A percentile compares a stretch with the other conserved stretches of the same genome.
Evolutionary conservation across 2,329 filamentous ascomycete genomes (phyloP).

Genomic region (Trichoderma asperellum): DNA sequence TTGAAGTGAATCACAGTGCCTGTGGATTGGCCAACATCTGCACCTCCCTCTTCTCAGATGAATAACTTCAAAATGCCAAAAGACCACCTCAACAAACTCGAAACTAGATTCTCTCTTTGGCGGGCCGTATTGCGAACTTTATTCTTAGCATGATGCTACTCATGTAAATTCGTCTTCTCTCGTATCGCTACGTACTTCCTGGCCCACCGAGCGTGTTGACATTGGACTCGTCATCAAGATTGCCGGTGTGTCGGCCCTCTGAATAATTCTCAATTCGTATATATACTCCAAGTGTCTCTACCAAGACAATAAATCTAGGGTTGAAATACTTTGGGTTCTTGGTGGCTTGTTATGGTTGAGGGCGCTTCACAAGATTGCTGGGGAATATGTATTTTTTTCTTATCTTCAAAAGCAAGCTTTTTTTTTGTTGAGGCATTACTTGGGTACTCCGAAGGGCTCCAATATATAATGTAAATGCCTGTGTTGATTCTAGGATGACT

Average conservation of each 20-base stretch:
- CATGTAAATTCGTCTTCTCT: background rate
- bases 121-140: background rate
- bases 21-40: too few relatives aligned
- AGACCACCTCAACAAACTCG: background rate
- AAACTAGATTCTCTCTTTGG: background rate
- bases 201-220: background rate
- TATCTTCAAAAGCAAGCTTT: background rate
- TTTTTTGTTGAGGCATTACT: background rate
- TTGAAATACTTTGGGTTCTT: too few relatives aligned
- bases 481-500: background rate
- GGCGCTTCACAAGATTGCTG: background rate
- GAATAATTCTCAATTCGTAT: background rate
- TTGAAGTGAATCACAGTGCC: background rate
- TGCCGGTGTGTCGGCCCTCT: background rate
- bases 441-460: background rate
- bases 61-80: background rate
- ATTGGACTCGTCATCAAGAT: background rate
- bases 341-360: background rate
- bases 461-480: background rate
- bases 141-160: background rate
- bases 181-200: background rate
- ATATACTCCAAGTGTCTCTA: background rate
- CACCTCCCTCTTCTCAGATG: background rate
- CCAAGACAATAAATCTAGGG: too few relatives aligned
- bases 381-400: background rate